Percentiles rank a stretch among this genome's conserved stretches.
Evolutionary conservation across 73 alveolate species (phyloP).

Genomic region (Stentor roeselii): DNA sequence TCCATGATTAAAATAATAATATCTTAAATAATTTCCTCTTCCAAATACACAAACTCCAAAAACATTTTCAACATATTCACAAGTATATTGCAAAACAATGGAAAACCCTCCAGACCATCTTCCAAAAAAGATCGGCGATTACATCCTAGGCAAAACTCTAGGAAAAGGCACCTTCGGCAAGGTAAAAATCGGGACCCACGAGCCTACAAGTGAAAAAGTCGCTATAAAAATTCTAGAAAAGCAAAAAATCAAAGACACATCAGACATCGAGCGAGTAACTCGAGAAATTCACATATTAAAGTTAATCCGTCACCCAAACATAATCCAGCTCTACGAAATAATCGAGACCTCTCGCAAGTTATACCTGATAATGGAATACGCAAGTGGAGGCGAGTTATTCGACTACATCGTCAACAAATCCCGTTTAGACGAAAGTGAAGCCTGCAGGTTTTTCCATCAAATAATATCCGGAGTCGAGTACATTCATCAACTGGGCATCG

Average conservation of each 20-base stretch:
- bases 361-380: slow-evolving; percentile 81
- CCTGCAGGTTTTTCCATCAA: slow-evolving; percentile 70
- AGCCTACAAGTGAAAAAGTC: slow-evolving; percentile 22
- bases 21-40: no score
- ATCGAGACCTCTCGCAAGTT: slow-evolving; percentile 65
- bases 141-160: neutral
- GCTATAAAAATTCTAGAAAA: slow-evolving; percentile 53
- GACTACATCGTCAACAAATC: slow-evolving; percentile 69
- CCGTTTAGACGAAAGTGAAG: slow-evolving; percentile 65
- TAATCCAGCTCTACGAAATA: no score
- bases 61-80: no score
- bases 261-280: slow-evolving; percentile 44
- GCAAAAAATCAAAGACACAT: slow-evolving; percentile 43
- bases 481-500: slow-evolving; percentile 73
- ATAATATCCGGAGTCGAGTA: slow-evolving; percentile 78
- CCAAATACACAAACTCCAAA: no score
- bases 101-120: no score
- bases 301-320: no score
- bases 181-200: slow-evolving; percentile 29
- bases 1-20: no score
- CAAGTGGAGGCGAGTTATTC: slow-evolving; percentile 79
- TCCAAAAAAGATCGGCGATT: slow-evolving; percentile 12
- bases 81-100: no score
- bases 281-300: slow-evolving; percentile 53
- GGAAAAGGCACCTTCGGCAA: slow-evolving; percentile 40